Evolutionary conservation across 2,329 filamentous ascomycete species (phyloP).

Genomic region (Scedosporium minutisporum): DNA sequence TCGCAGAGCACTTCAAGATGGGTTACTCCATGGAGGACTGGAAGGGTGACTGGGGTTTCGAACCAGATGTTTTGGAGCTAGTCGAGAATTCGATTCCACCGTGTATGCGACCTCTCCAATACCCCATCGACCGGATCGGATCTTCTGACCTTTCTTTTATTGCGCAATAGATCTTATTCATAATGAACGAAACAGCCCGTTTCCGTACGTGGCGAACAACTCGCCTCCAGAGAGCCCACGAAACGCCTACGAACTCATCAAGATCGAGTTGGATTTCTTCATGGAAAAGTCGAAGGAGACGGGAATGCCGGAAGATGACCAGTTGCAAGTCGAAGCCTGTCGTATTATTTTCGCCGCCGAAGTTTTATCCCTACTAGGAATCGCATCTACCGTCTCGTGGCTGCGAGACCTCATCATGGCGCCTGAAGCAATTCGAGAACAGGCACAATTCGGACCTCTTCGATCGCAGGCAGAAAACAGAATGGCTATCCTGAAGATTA

Average conservation of each 20-base stretch:
- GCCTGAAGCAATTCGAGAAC: constrained; percentile 28
- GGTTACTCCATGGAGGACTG: constrained; percentile 59
- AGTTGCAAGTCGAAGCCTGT: constrained; percentile 49
- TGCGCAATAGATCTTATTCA: constrained; percentile 48
- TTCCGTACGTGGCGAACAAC: constrained; percentile 41
- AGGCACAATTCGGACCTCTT: constrained; percentile 39
- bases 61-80: constrained; percentile 48
- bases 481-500: constrained; percentile 41
- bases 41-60: constrained; percentile 63
- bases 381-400: constrained; percentile 36
- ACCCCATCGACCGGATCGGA: constrained; percentile 25
- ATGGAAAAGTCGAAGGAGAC: constrained; percentile 33
- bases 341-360: constrained; percentile 48
- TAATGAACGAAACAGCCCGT: constrained; percentile 47
- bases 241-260: constrained; percentile 53
- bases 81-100: constrained; percentile 59
- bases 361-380: constrained; percentile 28
- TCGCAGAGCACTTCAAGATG: constrained; percentile 59
- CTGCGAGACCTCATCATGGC: constrained; percentile 49
- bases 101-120: constrained; percentile 38
- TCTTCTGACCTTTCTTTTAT: constrained; percentile 27
- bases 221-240: constrained; percentile 35
- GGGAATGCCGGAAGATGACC: constrained; percentile 33
- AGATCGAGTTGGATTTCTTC: constrained; percentile 47
- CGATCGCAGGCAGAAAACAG: constrained; percentile 35